Percentiles rank a stretch among this genome's conserved stretches.
Conservation (phyloP, 1,284 basidiomycete genomes). For the Ustilago esculenta region DNA sequence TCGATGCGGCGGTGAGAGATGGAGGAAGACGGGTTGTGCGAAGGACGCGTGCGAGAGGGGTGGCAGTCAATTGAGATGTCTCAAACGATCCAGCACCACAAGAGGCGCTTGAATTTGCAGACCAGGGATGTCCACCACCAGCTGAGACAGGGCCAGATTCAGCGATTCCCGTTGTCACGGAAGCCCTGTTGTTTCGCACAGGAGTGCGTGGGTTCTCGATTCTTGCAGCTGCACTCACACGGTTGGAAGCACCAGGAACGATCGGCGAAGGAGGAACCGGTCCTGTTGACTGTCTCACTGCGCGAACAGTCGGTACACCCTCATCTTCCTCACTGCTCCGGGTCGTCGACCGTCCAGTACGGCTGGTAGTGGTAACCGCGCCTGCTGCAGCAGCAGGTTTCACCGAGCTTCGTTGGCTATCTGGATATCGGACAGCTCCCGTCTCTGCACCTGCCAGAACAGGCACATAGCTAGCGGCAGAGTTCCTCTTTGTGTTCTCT, state of each 20-base stretch:
- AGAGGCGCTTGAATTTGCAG: conserved; percentile 20
- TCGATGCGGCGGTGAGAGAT: conserved; percentile 27
- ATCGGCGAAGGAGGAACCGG: conserved; percentile 15
- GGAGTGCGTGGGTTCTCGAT: conserved; percentile 17
- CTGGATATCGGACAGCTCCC: conserved; percentile 23
- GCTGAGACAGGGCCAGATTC: background rate
- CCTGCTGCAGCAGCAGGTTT: conserved; percentile 3
- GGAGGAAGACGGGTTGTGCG: conserved; percentile 15
- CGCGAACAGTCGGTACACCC: conserved; percentile 16
- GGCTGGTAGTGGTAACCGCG: background rate
- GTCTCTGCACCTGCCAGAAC: conserved; percentile 31
- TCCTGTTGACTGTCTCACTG: conserved; percentile 23
- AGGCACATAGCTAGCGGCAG: conserved; percentile 41
- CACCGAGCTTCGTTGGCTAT: conserved; percentile 19
- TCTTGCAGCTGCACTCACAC: background rate
- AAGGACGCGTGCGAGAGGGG: conserved; percentile 19
- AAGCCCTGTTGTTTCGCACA: conserved; percentile 1
- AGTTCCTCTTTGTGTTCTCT: conserved; percentile 40
- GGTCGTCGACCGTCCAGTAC: background rate
- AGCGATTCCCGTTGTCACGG: background rate
- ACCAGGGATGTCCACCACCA: conserved; percentile 11
- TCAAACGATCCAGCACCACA: conserved; percentile 16
- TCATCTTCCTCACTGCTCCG: conserved; percentile 18
- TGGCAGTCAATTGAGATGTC: conserved; percentile 22
- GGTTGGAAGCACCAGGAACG: conserved; percentile 20